Evolutionary conservation across 345 rosid species (phyloP), one percentile per base, ranked within the genome.

Genomic region (Mercurialis annua): DNA sequence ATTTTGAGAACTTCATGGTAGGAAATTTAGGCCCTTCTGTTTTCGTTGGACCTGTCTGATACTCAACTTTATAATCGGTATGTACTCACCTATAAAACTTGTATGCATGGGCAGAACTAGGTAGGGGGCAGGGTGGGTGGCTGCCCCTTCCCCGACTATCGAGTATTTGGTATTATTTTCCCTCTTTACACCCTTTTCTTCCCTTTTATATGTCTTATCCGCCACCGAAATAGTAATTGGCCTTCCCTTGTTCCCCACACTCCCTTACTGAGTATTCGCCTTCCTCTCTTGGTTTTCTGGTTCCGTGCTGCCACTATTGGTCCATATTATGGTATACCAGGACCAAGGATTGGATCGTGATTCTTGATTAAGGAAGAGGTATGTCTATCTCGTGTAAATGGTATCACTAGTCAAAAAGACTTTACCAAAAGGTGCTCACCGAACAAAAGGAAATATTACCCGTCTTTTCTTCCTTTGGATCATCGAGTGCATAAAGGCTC

Each of bases 401-500:
- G 31, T 62, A 18, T 52, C 70, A 53, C 5, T 14, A 46, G 61
- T 67, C 66, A 68, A 71, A 57, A 75, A 17, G 58, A 49, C 16
- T 67, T 73, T 65, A 71, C 80, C 84, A 68, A 79, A 83, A 81
- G 79, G 50, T 73, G n/a, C 55, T 70, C 63, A 12, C 43, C 57
- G 48, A 58, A 34, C 42, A 6, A 38, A 29, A 64, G 59, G 23
- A 67, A 63, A 59, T 55, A 29, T n/a, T 14, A 16, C 51, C 51
- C 4, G 54, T 18, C 54, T 42, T 5, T 18, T 34, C 57, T 56
- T 23, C 69, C n/a, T 71, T 46, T 68, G 71, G 79, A 69, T 77
- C 78, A 30, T 50, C 72, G 10, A 67, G 50, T 66, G 34, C 29
- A 21, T 31, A 38, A 58, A 29, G 72, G 71, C 73, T 65, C 64